Evolutionary conservation across 192 early-diverging fungal genomes (phyloP), one percentile per base, ranked within the genome.

Genomic region (Coemansia sp.): DNA sequence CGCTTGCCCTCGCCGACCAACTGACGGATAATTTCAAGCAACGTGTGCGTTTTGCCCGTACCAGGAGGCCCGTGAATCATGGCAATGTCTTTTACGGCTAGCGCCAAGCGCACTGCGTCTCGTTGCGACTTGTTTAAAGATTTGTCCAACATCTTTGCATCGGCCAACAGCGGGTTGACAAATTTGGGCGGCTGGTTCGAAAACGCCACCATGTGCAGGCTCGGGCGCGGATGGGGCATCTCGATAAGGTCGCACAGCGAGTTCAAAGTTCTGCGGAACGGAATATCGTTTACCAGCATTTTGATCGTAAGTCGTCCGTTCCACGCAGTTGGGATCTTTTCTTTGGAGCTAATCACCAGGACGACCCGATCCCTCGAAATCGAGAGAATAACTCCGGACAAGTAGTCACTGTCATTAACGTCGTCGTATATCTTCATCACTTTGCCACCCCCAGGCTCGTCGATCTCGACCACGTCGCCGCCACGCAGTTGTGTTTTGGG

Each of bases 41-140:
- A 62, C 12, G 93, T 94, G 62, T 93, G 87, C 3, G 95, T 97
- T 71, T 97, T 95, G 41, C 94, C 94, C 15, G 93, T 94, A 44
- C 90, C 91, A 19, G 92, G 92, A 27, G 94, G 94, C 31, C 94
- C 93, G 65, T 96, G 94, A 36, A 94, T 85, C 62, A 96, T 74
- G 2, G 90, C 88, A 2, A 94, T 65, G 9, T 93, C 87, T 22
- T 86, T 65, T 0, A 91, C 84, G 0, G 68, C 72, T n/a, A 94
- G 65, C 0, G 88, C 87, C 63, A 87, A 83, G 19, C 65, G 67
- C 2, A 96, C 88, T 0, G 93, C 94, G 24, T 83, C 82, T 22
- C 73, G 75, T 68, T 96, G 94, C 10, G 87, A 87, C 0, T 70
- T 74, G 67, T 96, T 94, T 8, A 96, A 74, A 0, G 70, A 77